These are phyloP conservation scores for Moelleriella libera DNA, from an alignment of 2,329 filamentous ascomycete genomes.

Conservation along the genomic window DNA sequence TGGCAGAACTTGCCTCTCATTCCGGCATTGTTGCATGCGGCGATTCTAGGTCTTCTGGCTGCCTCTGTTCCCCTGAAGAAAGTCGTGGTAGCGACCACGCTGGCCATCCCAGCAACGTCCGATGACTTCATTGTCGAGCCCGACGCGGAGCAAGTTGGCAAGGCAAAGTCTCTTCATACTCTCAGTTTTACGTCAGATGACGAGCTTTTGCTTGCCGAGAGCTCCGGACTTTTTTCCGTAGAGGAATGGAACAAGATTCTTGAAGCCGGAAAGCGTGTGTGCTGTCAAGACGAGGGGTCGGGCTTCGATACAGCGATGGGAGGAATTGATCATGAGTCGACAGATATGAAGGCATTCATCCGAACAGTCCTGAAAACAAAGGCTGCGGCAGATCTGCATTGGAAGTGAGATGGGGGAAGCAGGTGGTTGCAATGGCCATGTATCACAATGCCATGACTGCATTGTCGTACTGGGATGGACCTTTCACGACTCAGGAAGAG, in stretches of 20 bases:
- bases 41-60: constrained; percentile 65
- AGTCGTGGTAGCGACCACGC: constrained; percentile 50
- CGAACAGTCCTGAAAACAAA: constrained; percentile 46
- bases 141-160: constrained; percentile 43
- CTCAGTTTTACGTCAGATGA: constrained; percentile 65
- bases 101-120: constrained; percentile 38
- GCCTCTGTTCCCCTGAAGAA: constrained; percentile 69
- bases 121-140: constrained; percentile 42
- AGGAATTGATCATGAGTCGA: constrained; percentile 26
- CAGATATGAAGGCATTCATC: constrained; percentile 44
- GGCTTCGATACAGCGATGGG: constrained; percentile 29
- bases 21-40: constrained; percentile 68
- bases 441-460: background rate
- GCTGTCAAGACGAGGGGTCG: constrained; percentile 31
- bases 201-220: constrained; percentile 65
- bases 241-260: constrained; percentile 62
- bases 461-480: background rate
- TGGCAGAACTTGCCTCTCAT: constrained; percentile 62
- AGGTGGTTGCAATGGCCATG: background rate
- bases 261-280: constrained; percentile 49
- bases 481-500: background rate
- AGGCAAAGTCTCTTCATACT: constrained; percentile 63
- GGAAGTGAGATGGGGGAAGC: constrained; percentile 30
- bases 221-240: constrained; percentile 64
- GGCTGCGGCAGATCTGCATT: constrained; percentile 37